Base-by-base conservation (phyloP, 1,139 yeast genomes). In the Taphrina betulina region DNA sequence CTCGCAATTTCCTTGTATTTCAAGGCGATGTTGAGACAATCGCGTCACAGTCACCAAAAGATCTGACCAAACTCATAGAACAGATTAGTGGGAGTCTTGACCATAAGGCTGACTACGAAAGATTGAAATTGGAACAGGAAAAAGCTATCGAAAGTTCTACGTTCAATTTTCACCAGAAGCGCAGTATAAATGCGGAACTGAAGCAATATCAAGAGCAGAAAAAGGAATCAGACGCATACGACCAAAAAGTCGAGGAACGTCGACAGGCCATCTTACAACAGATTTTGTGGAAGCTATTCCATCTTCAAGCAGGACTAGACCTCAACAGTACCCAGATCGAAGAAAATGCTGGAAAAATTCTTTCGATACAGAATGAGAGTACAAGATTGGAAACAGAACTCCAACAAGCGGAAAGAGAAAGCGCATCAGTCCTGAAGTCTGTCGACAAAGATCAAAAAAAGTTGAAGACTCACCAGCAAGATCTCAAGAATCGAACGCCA, bases 1-100 rank as follows among this genome's bases (percentile, higher is more conserved):
- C 96, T 1, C 79, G 90, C 65, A 90, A 94, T 69, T 92, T 92
- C 66, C 72, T 92, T 61, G 97, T 94, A 14, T 90, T 92, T 68
- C 98, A 92, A 72, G 98, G 98, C 57, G 97, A 92, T 67, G 95
- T 92, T 46, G 98, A 92, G 68, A 85, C 84, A 63, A 83, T 92
- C 53, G 98, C 98, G 0, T 78, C 95, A 1, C 95, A 90, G 67
- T 81, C 92, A 0, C 81, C 97, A 0, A 71, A 72, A 41, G 95
- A 88, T 46, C 74, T 92, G 60, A 80, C 95, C 2, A 76, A 73
- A 48, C 71, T 90, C 61, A 73, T 94, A 57, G 99, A 92, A 69
- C 82, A 81, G 23, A 81, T 92, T 26, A 53, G 61, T 34, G 61
- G 61, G 17, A 85, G 96, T 0, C 71, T 72, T 4, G 95, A 86